A percentile compares a stretch with the other conserved stretches of the same genome.
Conservation (phyloP, 495 filamentous ascomycete species). For the Cryomyces minteri region DNA sequence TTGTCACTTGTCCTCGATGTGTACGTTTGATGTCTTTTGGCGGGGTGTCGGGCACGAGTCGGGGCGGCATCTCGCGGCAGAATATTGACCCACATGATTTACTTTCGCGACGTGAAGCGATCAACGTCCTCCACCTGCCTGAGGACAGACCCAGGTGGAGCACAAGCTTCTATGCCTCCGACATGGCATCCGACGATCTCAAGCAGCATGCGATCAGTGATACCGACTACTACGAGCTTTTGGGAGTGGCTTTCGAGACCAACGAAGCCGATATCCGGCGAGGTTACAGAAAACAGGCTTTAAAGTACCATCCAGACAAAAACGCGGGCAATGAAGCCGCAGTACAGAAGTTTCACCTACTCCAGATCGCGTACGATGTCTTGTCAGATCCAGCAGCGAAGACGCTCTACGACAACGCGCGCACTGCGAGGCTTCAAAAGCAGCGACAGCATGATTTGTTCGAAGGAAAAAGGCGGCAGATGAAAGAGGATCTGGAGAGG, state of each 20-base stretch:
- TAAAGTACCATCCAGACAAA: conserved; percentile 85
- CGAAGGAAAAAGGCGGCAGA: conserved; percentile 45
- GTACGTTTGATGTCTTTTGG: too few species aligned
- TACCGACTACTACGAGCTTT: conserved; percentile 73
- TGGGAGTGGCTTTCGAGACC: conserved; percentile 45
- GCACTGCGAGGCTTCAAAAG: conserved; percentile 40
- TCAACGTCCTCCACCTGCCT: too few species aligned
- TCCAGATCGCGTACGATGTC: conserved; percentile 55
- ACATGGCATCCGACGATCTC: conserved; percentile 32
- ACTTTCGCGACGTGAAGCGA: too few species aligned
- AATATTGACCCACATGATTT: too few species aligned
- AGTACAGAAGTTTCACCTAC: conserved; percentile 55
- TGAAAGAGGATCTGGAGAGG: conserved; percentile 60
- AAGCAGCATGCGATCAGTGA: conserved; percentile 35
- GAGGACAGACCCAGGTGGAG: too few species aligned
- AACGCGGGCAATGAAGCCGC: conserved; percentile 37
- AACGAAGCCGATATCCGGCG: conserved; percentile 58
- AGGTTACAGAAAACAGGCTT: conserved; percentile 73
- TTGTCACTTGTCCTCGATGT: too few species aligned
- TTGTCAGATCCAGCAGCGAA: conserved; percentile 42
- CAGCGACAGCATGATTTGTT: conserved; percentile 45
- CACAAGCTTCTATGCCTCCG: background rate
- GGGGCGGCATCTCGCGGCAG: too few species aligned
- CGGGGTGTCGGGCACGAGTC: too few species aligned
- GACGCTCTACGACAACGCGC: conserved; percentile 50